Base-by-base conservation (phyloP, 192 early-diverging fungal genomes). In the Rhizoclosmatium globosum region DNA sequence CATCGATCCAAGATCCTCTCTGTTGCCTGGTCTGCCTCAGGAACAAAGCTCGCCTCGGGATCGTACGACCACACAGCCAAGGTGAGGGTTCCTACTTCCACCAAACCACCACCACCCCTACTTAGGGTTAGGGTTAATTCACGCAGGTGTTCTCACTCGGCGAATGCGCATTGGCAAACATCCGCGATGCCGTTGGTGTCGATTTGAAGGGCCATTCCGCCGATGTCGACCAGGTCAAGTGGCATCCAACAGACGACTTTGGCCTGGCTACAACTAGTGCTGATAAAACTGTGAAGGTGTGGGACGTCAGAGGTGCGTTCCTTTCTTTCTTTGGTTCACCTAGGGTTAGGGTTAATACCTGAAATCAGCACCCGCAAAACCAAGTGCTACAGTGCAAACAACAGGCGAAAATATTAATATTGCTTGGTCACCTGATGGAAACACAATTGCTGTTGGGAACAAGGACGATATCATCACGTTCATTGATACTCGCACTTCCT, bases 341-440 rank as follows among this genome's bases (percentile, higher is more conserved):
- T 46, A 42, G 1, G 0, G 23, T 19, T 41, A 7, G 43, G 19
- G 57, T 39, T 23, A 47, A 77, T 44, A 23, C 17, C 7, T 39
- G 38, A 38, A 17, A 11, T 58, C 58, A 76, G 31, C 73, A 87
- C 85, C 92, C 31, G 85, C 84, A 6, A 88, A 89, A 59, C 87
- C 76, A 68, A 88, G 84, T 2, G 85, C 87, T 13, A 83, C 85
- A 23, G 85, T 94, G 3, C 75, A 84, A 42, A 95, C 94, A 3
- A 82, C 71, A 2, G 94, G 94, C 3, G 93, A 95, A 78, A 94
- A 94, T 81, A 95, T 95, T 81, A 95, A 95, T 81, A 88, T 95
- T 41, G 90, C 88, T 50, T 95, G 94, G 94, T 91, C 91, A 71
- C 92, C 93, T 2, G 90, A 95, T 70, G 94, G 94, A 6, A 84